A percentile compares a stretch with the other conserved stretches of the same genome.
Conservation (phyloP, 1,284 basidiomycete species). For the Sphaerobolus stellatus region DNA sequence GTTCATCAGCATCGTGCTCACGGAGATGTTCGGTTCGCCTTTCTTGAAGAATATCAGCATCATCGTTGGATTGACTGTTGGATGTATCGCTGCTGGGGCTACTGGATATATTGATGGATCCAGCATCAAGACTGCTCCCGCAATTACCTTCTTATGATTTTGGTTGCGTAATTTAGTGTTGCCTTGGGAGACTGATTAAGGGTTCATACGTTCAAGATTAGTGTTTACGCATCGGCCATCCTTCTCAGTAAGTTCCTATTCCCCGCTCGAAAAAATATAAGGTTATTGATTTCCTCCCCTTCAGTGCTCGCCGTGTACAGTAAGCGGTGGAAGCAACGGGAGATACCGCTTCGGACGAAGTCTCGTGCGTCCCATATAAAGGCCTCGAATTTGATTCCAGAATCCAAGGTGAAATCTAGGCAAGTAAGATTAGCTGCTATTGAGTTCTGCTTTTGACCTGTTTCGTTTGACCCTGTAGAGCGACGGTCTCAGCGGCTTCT, state of each 20-base stretch:
- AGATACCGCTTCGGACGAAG: conserved; percentile 83
- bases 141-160: conserved; percentile 74
- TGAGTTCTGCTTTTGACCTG: too few species aligned
- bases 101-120: conserved; percentile 70
- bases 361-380: conserved; percentile 66
- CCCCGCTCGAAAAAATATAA: too few species aligned
- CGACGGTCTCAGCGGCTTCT: conserved; percentile 71
- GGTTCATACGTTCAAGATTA: conserved; percentile 78
- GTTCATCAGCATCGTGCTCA: conserved; percentile 74
- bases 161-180: background rate
- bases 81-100: conserved; percentile 76
- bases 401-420: conserved; percentile 82
- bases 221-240: conserved; percentile 79
- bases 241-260: too few species aligned
- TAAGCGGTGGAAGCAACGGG: conserved; percentile 80
- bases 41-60: conserved; percentile 80
- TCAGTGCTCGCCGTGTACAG: conserved; percentile 82
- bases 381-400: conserved; percentile 75
- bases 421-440: too few species aligned
- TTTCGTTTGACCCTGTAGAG: conserved; percentile 47
- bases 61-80: conserved; percentile 71
- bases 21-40: conserved; percentile 77
- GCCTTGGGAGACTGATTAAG: conserved; percentile 30
- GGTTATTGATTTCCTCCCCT: too few species aligned
- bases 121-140: conserved; percentile 63